Evolutionary conservation across 2,329 filamentous ascomycete species (phyloP).

Genomic region (Cordyceps cicadae): DNA sequence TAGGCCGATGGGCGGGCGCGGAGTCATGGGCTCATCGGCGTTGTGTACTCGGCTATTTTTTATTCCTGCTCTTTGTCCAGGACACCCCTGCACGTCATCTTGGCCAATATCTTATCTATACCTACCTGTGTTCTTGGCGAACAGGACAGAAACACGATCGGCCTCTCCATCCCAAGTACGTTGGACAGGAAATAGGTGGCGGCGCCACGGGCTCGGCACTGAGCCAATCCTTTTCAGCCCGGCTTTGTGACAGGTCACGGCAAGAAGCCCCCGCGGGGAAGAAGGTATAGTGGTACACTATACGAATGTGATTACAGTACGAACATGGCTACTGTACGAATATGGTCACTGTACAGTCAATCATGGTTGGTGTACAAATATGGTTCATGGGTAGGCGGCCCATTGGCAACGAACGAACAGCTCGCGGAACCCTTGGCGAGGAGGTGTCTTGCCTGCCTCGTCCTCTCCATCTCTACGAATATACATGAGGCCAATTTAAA

Average conservation of each 20-base stretch:
- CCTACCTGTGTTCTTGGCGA: not conserved
- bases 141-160: not conserved
- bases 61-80: not conserved
- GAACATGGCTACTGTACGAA: not conserved
- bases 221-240: not conserved
- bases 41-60: not conserved
- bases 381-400: not conserved
- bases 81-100: not conserved
- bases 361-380: too few relatives aligned
- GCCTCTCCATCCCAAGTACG: not conserved
- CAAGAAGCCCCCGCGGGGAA: not conserved
- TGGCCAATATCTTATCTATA: not conserved
- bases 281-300: not conserved
- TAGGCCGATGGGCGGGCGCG: not conserved
- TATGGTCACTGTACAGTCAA: too few relatives aligned
- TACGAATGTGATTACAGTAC: not conserved
- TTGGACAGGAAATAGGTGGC: not conserved
- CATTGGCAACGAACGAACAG: not conserved
- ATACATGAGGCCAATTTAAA: constrained; percentile 1
- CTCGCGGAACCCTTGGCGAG: not conserved
- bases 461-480: not conserved
- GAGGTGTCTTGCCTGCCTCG: not conserved
- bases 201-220: not conserved
- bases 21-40: not conserved
- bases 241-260: not conserved